Conservation (phyloP, 1,139 yeast genomes). For the Kazachstania sp. region DNA sequence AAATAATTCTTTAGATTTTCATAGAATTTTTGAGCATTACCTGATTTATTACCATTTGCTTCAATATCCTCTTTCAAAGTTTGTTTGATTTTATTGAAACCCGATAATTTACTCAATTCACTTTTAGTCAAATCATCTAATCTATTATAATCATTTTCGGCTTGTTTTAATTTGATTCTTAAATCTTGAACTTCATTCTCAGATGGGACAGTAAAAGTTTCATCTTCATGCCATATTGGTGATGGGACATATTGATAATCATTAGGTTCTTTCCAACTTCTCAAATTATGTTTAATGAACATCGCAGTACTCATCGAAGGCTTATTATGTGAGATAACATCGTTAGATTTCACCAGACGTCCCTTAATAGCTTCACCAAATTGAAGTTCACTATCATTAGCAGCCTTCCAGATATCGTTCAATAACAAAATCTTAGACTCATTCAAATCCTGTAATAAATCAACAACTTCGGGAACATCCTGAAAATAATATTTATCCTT, state of each 20-base stretch:
- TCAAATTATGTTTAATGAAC: slow-evolving; percentile 82
- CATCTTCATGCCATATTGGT: slow-evolving; percentile 96
- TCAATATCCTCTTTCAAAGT: slow-evolving; percentile 32
- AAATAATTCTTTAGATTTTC: slow-evolving; percentile 50
- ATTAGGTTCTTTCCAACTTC: slow-evolving; percentile 73
- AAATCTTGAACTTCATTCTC: slow-evolving; percentile 59
- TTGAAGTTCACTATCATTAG: slow-evolving; percentile 55
- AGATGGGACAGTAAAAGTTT: slow-evolving; percentile 51
- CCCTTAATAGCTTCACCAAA: slow-evolving; percentile 46
- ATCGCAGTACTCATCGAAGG: slow-evolving; percentile 77
- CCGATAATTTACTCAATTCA: slow-evolving; percentile 29
- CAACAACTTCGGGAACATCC: slow-evolving; percentile 86
- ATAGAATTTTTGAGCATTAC: slow-evolving; percentile 42
- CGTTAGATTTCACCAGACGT: slow-evolving; percentile 45
- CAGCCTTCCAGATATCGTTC: slow-evolving; percentile 61
- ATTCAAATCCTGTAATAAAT: slow-evolving; percentile 75
- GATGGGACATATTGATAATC: slow-evolving; percentile 84
- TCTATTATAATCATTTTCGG: slow-evolving; percentile 41
- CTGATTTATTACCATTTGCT: slow-evolving; percentile 3
- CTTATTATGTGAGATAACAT: slow-evolving; percentile 58
- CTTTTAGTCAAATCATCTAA: slow-evolving; percentile 32
- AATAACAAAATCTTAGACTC: slow-evolving; percentile 68
- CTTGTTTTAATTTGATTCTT: slow-evolving; percentile 48
- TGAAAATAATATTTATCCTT: slow-evolving; percentile 91
- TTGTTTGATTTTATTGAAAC: slow-evolving; percentile 33